Base-by-base conservation (phyloP, 352 stramenopile species). In the Thalassiosira delicatula region DNA sequence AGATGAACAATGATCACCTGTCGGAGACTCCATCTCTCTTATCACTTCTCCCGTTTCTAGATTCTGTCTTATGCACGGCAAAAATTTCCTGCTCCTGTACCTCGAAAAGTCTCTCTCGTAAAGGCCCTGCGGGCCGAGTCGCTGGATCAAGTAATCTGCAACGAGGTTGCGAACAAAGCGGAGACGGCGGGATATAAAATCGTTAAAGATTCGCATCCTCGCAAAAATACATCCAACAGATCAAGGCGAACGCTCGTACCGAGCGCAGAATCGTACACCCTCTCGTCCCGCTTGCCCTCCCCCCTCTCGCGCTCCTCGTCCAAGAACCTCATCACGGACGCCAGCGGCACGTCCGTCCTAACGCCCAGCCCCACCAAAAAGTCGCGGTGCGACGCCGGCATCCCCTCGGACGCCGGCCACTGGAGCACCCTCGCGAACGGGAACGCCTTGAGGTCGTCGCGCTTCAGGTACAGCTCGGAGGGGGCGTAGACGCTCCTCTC, bases 341-440 rank as follows among this genome's bases (percentile, higher is more conserved):
- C 17, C 53, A 93, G 54, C 35, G 86, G 76, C 4, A 87, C 87
- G n/a, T 90, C 44, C 27, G 79, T 57, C 30, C 79, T 81, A 11
- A 88, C 69, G 21, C 89, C 89, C 1, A 93, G 67, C 51, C 87
- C 80, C 5, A 85, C 60, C 30, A 93, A 68, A 51, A 93, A 93
- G 35, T 84, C 80, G 21, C 89, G 87, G 63, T 91, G 60, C 40
- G 79, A 76, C 27, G 74, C 75, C 9, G 86, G 32, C 67, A 89
- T 88, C 40, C 79, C 78, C 57, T 91, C 82, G 4, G 76, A 80
- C 33, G 68, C 32, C 23, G 85, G 85, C 89, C 89, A 93, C 62
- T 92, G 85, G 4, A 93, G 69, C 33, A 92, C 70, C 57, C 56
- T 77, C 0, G 90, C 60, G 60, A 91, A 93, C 21, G 86, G 81